Percentiles rank a stretch among this genome's conserved stretches.
These are phyloP conservation scores for Perkinsus chesapeaki DNA, from an alignment of 169 alveolate genomes.

Conservation along the genomic window DNA sequence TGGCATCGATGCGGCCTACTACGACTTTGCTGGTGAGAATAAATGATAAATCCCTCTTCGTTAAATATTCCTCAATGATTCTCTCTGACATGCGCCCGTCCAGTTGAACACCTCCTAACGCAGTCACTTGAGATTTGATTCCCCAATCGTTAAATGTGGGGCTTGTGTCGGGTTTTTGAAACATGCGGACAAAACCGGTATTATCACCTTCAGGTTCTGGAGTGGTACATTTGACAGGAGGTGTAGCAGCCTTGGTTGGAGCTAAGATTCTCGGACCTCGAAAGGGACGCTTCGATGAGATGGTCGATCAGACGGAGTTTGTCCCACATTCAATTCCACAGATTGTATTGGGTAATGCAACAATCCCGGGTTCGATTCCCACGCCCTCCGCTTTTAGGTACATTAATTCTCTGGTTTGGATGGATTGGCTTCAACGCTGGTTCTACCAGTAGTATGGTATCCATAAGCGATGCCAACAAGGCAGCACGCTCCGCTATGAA, in stretches of 20 bases:
- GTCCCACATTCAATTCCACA: not conserved
- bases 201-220: not conserved
- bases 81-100: too few relatives aligned
- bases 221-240: not conserved
- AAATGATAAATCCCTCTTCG: not conserved
- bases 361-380: not conserved
- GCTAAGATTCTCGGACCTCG: not conserved
- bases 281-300: not conserved
- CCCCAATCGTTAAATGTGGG: not conserved
- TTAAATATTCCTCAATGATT: not conserved
- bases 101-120: too few relatives aligned
- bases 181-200: not conserved
- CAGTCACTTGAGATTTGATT: not conserved
- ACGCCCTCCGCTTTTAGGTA: not conserved
- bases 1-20: not conserved
- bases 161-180: not conserved
- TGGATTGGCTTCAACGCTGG: constrained; percentile 14
- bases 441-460: not conserved
- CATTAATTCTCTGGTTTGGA: not conserved
- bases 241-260: not conserved
- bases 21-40: not conserved
- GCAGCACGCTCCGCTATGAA: constrained; percentile 23
- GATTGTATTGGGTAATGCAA: not conserved
- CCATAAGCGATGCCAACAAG: not conserved
- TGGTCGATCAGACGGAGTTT: not conserved